A percentile compares a stretch with the other conserved stretches of the same genome.
Conservation (phyloP, 257 asterid species). For the Lantana camara region DNA sequence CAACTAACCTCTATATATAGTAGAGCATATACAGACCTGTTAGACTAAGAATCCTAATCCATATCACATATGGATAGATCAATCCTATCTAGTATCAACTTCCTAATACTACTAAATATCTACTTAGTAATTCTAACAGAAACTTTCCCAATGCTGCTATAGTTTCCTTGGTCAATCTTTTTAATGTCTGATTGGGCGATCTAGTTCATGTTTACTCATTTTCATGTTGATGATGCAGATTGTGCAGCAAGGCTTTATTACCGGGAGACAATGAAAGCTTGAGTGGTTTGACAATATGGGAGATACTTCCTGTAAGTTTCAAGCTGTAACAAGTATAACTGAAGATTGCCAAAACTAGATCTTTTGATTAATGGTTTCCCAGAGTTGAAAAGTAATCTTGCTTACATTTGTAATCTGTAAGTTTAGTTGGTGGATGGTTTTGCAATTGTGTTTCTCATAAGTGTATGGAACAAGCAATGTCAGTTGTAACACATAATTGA, state of each 20-base stretch:
- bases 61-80: too few relatives aligned
- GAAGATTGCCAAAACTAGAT: slow-evolving; percentile 20
- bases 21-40: too few relatives aligned
- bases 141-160: slow-evolving; percentile 9
- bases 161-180: slow-evolving; percentile 11
- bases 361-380: slow-evolving; percentile 18
- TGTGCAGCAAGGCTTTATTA: slow-evolving; percentile 93
- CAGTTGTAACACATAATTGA: background rate
- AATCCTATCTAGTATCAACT: too few relatives aligned
- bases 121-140: too few relatives aligned
- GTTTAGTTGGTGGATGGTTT: slow-evolving; percentile 22
- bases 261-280: slow-evolving; percentile 96
- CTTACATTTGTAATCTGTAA: slow-evolving; percentile 4
- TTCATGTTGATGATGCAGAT: slow-evolving; percentile 51
- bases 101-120: too few relatives aligned
- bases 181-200: slow-evolving; percentile 22
- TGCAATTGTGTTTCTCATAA: background rate
- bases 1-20: too few relatives aligned
- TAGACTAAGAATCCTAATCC: too few relatives aligned
- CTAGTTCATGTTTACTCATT: slow-evolving; percentile 26
- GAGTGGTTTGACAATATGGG: slow-evolving; percentile 95
- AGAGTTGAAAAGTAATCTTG: slow-evolving; percentile 17
- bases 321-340: slow-evolving; percentile 10
- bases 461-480: slow-evolving; percentile 10
- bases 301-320: slow-evolving; percentile 93